A percentile compares a stretch with the other conserved stretches of the same genome.
phyloP scores from a whole-genome alignment of 768 basidiomycete species.

The Suillus variegatus region DNA sequence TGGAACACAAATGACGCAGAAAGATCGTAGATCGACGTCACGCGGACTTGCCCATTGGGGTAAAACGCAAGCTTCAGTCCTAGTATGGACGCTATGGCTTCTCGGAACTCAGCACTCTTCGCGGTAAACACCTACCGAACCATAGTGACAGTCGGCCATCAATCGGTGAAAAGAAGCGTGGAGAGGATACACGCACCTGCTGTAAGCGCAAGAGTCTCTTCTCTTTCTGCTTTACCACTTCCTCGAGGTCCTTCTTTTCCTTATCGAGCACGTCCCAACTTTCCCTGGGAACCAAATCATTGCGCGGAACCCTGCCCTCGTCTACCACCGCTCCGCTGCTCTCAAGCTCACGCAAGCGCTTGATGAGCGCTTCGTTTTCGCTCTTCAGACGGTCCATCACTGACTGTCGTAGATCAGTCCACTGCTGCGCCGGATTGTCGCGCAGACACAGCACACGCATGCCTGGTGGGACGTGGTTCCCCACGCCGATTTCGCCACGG shows the following conservation, averaged over 20 bases:
- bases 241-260: slow-evolving; percentile 70
- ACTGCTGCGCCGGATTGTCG: slow-evolving; percentile 83
- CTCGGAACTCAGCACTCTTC: slow-evolving; percentile 89
- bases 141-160: not conserved
- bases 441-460: slow-evolving; percentile 66
- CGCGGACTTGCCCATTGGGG: slow-evolving; percentile 85
- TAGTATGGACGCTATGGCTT: slow-evolving; percentile 85
- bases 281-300: slow-evolving; percentile 65
- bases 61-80: slow-evolving; percentile 92
- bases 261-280: slow-evolving; percentile 73
- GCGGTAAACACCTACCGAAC: slow-evolving; percentile 68
- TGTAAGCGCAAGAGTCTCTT: slow-evolving; percentile 78
- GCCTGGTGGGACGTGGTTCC: slow-evolving; percentile 72
- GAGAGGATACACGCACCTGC: slow-evolving; percentile 49
- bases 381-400: slow-evolving; percentile 72
- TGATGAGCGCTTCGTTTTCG: slow-evolving; percentile 85
- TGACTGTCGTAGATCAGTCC: slow-evolving; percentile 74
- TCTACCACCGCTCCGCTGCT: slow-evolving; percentile 29
- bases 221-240: slow-evolving; percentile 72
- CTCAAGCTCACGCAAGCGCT: slow-evolving; percentile 64
- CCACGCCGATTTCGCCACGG: slow-evolving; percentile 72
- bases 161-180: not conserved
- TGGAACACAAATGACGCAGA: slow-evolving; percentile 87
- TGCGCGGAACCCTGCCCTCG: slow-evolving; percentile 20
- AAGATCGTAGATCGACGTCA: slow-evolving; percentile 90